These are phyloP conservation scores for Poa annua DNA, from an alignment of 176 grass and related monocot species.

Conservation along the genomic window DNA sequence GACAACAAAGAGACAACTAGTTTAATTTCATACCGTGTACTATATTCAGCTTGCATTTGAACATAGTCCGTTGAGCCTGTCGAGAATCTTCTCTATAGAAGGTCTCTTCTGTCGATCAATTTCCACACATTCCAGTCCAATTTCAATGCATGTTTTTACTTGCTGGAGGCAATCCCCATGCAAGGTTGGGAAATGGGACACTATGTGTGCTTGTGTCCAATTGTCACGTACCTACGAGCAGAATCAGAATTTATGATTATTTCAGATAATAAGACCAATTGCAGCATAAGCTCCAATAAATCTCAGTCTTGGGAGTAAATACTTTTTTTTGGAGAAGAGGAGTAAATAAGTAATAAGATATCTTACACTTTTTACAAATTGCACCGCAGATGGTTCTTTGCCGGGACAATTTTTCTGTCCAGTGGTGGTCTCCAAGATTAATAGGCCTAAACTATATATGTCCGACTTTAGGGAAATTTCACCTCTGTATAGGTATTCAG, in stretches of 20 bases:
- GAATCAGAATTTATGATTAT: background rate
- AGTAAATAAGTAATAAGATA: background rate
- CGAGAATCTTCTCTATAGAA: background rate
- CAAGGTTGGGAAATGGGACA: background rate
- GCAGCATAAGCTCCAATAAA: background rate
- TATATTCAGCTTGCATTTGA: background rate
- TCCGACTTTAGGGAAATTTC: conserved; percentile 42
- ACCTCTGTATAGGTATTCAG: conserved; percentile 43
- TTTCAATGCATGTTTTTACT: conserved; percentile 28
- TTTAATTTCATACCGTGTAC: background rate
- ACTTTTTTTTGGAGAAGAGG: too few relatives aligned
- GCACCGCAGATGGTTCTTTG: background rate
- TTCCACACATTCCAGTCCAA: conserved; percentile 37
- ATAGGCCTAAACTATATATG: conserved; percentile 45
- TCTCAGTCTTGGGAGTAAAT: background rate
- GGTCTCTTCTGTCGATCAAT: conserved; percentile 31
- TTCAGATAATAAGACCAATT: background rate
- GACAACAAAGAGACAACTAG: background rate
- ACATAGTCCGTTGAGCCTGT: conserved; percentile 8
- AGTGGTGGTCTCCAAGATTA: conserved; percentile 44
- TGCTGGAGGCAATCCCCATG: background rate
- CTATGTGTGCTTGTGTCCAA: background rate
- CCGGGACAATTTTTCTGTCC: conserved; percentile 6
- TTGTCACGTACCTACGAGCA: conserved; percentile 24
- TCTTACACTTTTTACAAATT: conserved; percentile 43